Evolutionary conservation across 306 rosid species (phyloP).

Genomic region (Dicorynia guianensis): DNA sequence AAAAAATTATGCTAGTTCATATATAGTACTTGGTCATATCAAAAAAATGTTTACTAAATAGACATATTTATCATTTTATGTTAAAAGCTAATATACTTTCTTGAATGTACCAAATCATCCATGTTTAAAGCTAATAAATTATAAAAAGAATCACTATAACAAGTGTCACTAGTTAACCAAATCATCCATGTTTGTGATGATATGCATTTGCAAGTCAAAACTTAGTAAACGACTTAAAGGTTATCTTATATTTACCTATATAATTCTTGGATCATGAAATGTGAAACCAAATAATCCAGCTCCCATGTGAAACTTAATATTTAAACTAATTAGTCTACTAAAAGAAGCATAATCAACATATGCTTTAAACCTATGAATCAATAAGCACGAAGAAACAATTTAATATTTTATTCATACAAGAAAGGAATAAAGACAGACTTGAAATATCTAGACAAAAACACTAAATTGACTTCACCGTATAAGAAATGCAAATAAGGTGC

Average conservation of each 20-base stretch:
- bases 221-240: background rate
- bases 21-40: too few relatives aligned
- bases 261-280: background rate
- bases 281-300: background rate
- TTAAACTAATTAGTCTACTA: slow-evolving; percentile 4
- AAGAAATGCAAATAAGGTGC: slow-evolving; percentile 7
- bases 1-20: too few relatives aligned
- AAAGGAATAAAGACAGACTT: background rate
- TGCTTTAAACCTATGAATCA: background rate
- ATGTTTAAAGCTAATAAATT: too few relatives aligned
- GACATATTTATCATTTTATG: too few relatives aligned
- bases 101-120: too few relatives aligned
- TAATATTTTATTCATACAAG: slow-evolving; percentile 7
- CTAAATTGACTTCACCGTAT: background rate
- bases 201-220: slow-evolving; percentile 13
- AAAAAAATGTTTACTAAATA: too few relatives aligned
- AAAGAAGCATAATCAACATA: background rate
- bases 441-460: background rate
- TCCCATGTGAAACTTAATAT: background rate
- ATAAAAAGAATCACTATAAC: background rate
- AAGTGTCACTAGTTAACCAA: slow-evolving; percentile 1
- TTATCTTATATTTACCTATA: background rate
- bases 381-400: slow-evolving; percentile 14
- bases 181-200: slow-evolving; percentile 1
- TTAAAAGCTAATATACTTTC: too few relatives aligned